Conservation (phyloP, 768 basidiomycete species). For the Mycena vulgaris region DNA sequence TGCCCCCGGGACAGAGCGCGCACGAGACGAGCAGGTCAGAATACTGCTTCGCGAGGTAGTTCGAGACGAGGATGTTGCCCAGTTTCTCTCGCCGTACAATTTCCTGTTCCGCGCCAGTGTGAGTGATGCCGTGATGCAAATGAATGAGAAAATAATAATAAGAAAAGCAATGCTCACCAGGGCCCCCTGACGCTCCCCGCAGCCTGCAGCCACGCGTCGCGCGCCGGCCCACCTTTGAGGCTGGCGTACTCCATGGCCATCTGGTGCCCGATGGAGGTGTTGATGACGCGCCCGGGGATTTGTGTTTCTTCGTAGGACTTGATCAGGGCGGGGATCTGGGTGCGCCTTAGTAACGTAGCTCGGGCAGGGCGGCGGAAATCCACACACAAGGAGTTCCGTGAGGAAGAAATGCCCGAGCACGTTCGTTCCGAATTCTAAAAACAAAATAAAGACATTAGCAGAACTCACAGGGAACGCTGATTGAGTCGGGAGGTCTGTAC, state of each 20-base stretch:
- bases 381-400: slow-evolving; percentile 13
- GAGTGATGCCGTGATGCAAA: too few relatives aligned
- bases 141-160: neutral
- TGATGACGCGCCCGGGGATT: slow-evolving; percentile 46
- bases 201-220: slow-evolving; percentile 23
- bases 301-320: slow-evolving; percentile 30
- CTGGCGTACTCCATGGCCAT: slow-evolving; percentile 7
- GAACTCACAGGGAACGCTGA: too few relatives aligned
- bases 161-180: slow-evolving; percentile 42
- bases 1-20: slow-evolving; percentile 48
- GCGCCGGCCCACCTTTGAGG: slow-evolving; percentile 24
- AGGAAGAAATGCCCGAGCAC: too few relatives aligned
- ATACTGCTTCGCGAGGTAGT: slow-evolving; percentile 46
- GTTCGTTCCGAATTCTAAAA: slow-evolving; percentile 37
- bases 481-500: neutral
- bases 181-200: neutral
- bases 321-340: slow-evolving; percentile 35
- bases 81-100: slow-evolving; percentile 32
- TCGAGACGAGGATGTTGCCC: too few relatives aligned
- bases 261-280: slow-evolving; percentile 30
- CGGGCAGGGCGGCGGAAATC: neutral
- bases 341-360: neutral
- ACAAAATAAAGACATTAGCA: slow-evolving; percentile 33
- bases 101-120: neutral
- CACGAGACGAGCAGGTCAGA: slow-evolving; percentile 46